These are phyloP conservation scores for Capsicum pubescens DNA, from an alignment of 257 asterid genomes.

Conservation along the genomic window DNA sequence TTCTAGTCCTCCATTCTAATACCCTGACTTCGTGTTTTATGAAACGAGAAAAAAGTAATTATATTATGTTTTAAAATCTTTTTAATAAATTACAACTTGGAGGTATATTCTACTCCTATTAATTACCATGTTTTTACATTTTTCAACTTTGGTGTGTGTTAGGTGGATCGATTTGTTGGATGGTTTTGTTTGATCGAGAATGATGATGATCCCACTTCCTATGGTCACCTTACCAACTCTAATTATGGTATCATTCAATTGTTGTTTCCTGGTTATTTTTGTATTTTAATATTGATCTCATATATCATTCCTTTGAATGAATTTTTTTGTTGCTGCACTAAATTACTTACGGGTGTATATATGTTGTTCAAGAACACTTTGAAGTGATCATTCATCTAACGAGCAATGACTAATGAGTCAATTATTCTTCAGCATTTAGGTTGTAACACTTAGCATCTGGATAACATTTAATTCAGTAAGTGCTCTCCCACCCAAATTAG, in stretches of 20 bases:
- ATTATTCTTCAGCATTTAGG: too few species aligned
- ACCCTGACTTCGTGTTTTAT: neutral
- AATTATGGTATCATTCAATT: neutral
- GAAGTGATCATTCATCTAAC: too few species aligned
- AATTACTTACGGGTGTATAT: neutral
- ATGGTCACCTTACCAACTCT: neutral
- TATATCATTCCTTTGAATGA: neutral
- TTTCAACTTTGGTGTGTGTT: constrained; percentile 14
- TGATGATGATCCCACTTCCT: constrained; percentile 7
- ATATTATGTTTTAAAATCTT: neutral
- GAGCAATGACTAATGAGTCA: too few species aligned
- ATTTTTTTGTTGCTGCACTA: neutral
- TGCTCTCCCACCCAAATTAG: too few species aligned
- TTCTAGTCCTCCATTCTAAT: neutral
- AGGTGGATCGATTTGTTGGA: neutral
- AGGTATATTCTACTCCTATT: neutral
- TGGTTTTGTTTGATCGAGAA: neutral
- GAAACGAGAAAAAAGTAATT: neutral
- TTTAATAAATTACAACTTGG: neutral
- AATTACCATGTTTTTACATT: neutral
- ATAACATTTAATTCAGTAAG: too few species aligned
- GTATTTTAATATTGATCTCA: neutral
- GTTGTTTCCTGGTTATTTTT: neutral
- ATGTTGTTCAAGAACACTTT: too few species aligned
- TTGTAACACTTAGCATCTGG: too few species aligned